Base-by-base conservation (phyloP, 1,284 basidiomycete species). In the Moesziomyces globuligerus region DNA sequence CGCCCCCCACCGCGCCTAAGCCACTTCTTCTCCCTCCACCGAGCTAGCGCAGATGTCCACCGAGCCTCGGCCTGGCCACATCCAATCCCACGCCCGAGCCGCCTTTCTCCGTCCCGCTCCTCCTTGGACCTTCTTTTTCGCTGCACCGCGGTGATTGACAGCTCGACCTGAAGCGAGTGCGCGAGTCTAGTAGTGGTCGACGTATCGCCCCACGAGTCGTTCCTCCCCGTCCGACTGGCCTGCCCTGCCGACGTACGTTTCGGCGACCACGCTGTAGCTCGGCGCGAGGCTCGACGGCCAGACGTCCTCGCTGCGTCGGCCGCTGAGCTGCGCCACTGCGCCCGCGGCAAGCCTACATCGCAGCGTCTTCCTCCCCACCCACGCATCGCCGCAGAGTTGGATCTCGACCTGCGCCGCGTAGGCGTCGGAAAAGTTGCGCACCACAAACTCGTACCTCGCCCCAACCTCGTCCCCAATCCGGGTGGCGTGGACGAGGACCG, bases 371-470 rank as follows among this genome's bases (percentile, higher is more conserved):
- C 45, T 38, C 3, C 48, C 48, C 21, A 34, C 28, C 48, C 48
- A 49, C n/a, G 11, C 1, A 2, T 15, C 50, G 25, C 34, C 40
- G 13, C 24, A 17, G 3, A 42, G 15, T 17, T 43, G 50, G 8
- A 65, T 10, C 29, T 32, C 29, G 3, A 58, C 47, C 8, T 18
- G 9, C 3, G 15, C 50, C 9, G 11, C 9, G 32, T 54, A 65
- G 4, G 13, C 24, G 25, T 65, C 61, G 8, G 49, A 49, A 37
- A 58, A 65, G 28, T 65, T 65, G n/a, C 61, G 20, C 28, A 58
- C 42, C 10, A 28, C 29, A 29, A 53, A 58, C 6, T 3, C 29
- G 23, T 38, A 47, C 34, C 18, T 32, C 9, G 34, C 15, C 20
- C n/a, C 26, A 20, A 11, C 43, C 4, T 24, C 18, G 11, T 21